A percentile compares a stretch with the other conserved stretches of the same genome.
Evolutionary conservation across 2,329 filamentous ascomycete species (phyloP).

Genomic region (Massarina eburnea): DNA sequence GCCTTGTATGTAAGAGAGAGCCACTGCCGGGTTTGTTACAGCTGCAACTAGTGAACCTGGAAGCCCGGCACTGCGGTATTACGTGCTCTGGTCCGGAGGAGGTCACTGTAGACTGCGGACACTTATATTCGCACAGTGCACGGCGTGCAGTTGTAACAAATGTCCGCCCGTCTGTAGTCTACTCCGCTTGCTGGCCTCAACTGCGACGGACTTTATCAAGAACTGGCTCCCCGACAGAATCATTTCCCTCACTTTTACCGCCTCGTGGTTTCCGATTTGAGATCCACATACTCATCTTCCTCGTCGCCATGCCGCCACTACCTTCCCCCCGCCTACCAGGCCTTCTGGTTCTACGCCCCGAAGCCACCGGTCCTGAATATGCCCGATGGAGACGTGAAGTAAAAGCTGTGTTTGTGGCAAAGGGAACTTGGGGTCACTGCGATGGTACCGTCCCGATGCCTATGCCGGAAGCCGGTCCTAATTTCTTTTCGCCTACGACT

Average conservation of each 20-base stretch:
- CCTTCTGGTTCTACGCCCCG: slow-evolving; percentile 25
- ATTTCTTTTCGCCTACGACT: slow-evolving; percentile 18
- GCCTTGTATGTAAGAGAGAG: slow-evolving; percentile 3
- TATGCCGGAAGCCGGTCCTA: slow-evolving; percentile 33
- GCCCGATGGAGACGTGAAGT: slow-evolving; percentile 36
- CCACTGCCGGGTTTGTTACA: slow-evolving; percentile 4
- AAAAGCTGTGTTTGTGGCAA: slow-evolving; percentile 32
- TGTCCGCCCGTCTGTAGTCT: slow-evolving; percentile 14
- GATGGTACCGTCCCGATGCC: slow-evolving; percentile 36
- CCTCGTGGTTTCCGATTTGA: not conserved
- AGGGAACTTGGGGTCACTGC: slow-evolving; percentile 38
- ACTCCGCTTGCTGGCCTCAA: slow-evolving; percentile 2
- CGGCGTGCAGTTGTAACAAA: slow-evolving; percentile 12
- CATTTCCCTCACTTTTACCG: not conserved
- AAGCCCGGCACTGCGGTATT: slow-evolving; percentile 16
- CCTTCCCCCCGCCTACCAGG: slow-evolving; percentile 34
- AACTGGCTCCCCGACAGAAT: not conserved
- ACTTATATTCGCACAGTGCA: slow-evolving; percentile 13
- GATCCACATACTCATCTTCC: slow-evolving; percentile 1
- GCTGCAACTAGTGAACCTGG: slow-evolving; percentile 13
- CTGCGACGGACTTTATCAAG: slow-evolving; percentile 3
- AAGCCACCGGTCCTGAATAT: slow-evolving; percentile 34
- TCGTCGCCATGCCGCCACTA: slow-evolving; percentile 15
- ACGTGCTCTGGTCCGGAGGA: slow-evolving; percentile 6
- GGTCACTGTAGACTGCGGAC: slow-evolving; percentile 11